phyloP scores from a whole-genome alignment of 1,284 basidiomycete species.

The Puccinia horiana region DNA sequence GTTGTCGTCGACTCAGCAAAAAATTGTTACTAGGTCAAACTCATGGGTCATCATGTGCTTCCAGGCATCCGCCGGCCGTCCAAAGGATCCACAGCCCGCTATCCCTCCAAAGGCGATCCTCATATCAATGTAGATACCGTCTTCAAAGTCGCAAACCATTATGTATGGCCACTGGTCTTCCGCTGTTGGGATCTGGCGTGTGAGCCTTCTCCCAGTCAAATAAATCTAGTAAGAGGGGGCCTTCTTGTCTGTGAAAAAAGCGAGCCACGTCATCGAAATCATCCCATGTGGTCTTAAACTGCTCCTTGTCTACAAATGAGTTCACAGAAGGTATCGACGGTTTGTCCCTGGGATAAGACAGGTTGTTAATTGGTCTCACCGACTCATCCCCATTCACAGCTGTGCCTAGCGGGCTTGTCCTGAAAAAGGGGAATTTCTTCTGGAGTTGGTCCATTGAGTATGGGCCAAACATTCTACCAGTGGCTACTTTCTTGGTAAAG shows the following conservation, averaged over 20 bases:
- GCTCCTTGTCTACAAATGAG: neutral
- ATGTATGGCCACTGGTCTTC: neutral
- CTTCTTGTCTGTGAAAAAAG: neutral
- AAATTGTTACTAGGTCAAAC: neutral
- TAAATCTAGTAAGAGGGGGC: neutral
- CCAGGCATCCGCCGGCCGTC: neutral
- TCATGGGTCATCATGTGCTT: neutral
- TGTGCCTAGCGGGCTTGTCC: neutral
- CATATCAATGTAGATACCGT: neutral
- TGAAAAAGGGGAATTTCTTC: neutral
- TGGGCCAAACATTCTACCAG: slow-evolving; percentile 19
- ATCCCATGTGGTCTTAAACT: slow-evolving; percentile 17
- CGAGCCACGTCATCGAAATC: neutral
- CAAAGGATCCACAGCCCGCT: slow-evolving; percentile 1
- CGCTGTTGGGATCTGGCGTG: neutral
- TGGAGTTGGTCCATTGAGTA: neutral
- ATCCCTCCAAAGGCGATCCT: no score
- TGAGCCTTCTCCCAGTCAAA: neutral
- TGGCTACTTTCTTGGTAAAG: neutral
- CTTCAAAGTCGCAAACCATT: neutral
- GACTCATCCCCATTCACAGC: neutral
- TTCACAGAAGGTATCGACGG: neutral
- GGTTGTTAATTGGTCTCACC: neutral
- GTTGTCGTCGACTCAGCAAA: slow-evolving; percentile 4
- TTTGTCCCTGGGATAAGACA: neutral